These are phyloP conservation scores for Luvunga scandens DNA, from an alignment of 345 rosid genomes.

Conservation along the genomic window DNA sequence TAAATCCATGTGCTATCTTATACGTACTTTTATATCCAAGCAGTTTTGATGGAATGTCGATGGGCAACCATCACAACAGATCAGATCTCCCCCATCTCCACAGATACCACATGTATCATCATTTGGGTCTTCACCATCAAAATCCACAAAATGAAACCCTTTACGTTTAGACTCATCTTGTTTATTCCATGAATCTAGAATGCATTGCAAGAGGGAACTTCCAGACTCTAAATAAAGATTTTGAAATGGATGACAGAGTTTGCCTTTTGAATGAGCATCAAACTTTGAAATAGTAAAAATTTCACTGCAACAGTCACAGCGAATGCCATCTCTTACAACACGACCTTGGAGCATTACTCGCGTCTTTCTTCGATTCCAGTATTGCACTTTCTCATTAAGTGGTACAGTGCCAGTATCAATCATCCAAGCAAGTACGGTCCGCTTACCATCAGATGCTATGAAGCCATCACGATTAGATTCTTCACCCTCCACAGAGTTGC, in stretches of 20 bases:
- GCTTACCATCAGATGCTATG: slow-evolving; percentile 67
- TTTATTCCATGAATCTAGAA: slow-evolving; percentile 67
- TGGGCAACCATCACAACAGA: slow-evolving; percentile 94
- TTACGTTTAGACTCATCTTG: slow-evolving; percentile 48
- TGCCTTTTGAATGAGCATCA: slow-evolving; percentile 67
- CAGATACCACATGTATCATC: slow-evolving; percentile 97
- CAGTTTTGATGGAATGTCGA: slow-evolving; percentile 94
- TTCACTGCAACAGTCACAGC: slow-evolving; percentile 71
- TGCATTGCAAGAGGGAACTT: slow-evolving; percentile 64
- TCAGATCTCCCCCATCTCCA: slow-evolving; percentile 94
- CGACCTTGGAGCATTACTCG: slow-evolving; percentile 41
- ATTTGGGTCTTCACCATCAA: slow-evolving; percentile 70
- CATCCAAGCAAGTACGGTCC: slow-evolving; percentile 86
- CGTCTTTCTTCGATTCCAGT: slow-evolving; percentile 39
- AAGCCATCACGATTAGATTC: slow-evolving; percentile 50
- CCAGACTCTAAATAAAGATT: slow-evolving; percentile 70
- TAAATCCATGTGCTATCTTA: neutral
- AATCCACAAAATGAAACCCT: slow-evolving; percentile 66
- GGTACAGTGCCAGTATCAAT: slow-evolving; percentile 59
- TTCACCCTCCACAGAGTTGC: slow-evolving; percentile 48
- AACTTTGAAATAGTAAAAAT: slow-evolving; percentile 49
- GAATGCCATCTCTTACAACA: slow-evolving; percentile 63
- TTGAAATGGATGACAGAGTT: slow-evolving; percentile 42
- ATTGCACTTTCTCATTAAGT: slow-evolving; percentile 58
- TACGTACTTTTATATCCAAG: slow-evolving; percentile 67